Base-by-base conservation (phyloP, 2,329 filamentous ascomycete genomes). In the Leptographium procerum region DNA sequence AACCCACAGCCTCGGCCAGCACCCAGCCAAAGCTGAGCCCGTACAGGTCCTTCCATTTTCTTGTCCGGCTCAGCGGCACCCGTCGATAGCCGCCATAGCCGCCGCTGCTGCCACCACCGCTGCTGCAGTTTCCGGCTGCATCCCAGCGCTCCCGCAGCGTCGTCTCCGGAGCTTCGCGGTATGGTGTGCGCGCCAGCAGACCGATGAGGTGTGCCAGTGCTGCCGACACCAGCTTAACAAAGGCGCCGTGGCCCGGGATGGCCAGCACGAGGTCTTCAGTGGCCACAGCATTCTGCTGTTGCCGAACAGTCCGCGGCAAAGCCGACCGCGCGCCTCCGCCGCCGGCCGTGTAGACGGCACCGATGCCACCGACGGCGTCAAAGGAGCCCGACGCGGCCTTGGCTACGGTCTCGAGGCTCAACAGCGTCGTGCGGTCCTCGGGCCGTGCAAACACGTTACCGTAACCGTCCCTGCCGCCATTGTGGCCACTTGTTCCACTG, bases 1-100 rank as follows among this genome's bases (percentile, higher is more conserved):
- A 76, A 0, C 87, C 88, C 28, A 88, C 76, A 50, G 85, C 87
- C 69, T 90, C 86, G 47, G 80, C 83, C 48, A 91, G 68, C 19
- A 88, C 76, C 85, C 85, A 91, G 60, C 86, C 79, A 69, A 89
- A 91, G 50, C 78, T 72, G 61, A 89, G 69, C 0, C 88, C 88
- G 65, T 82, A 81, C 62, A 89, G 88, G 33, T 81, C 77, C 67
- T 78, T 85, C 88, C 88, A 91, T 67, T 83, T 86, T 67, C 77
- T 81, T 19, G 84, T 87, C 65, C 80, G 73, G 0, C 83, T 83
- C 0, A 82, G 80, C 2, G 85, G 74, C 8, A 82, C 83, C 0
- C 59, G 55, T 26, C 48, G 48, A 7, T 69, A 54, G 28, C 69
- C 64, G 79, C 82, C 65, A 84, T 81, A 1, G 81, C 79, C 57